Conservation (phyloP, 169 alveolate species). For the Eimeria falciformis region DNA sequence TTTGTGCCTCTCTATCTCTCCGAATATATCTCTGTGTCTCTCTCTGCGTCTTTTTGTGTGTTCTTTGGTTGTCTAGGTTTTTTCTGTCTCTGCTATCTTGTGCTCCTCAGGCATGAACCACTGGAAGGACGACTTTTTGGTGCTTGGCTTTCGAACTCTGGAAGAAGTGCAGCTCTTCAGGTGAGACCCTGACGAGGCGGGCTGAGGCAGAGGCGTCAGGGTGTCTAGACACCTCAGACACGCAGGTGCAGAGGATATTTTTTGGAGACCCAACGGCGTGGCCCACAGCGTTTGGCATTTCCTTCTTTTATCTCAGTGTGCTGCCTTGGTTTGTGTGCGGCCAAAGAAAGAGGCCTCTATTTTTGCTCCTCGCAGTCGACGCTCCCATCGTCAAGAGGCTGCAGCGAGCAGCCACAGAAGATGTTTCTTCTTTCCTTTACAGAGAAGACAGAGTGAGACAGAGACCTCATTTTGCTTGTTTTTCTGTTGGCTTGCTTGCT, state of each 20-base stretch:
- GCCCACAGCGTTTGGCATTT: too few relatives aligned
- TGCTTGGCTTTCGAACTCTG: not conserved
- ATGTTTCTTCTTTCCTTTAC: not conserved
- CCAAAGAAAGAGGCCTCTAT: constrained; percentile 56
- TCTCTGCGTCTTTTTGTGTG: not conserved
- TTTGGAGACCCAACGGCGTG: too few relatives aligned
- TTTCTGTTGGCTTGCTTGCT: not conserved
- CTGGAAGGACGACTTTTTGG: not conserved
- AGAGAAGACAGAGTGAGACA: not conserved
- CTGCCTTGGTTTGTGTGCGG: not conserved
- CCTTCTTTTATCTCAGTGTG: too few relatives aligned
- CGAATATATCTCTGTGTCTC: not conserved
- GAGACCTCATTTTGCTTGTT: too few relatives aligned
- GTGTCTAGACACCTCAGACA: too few relatives aligned
- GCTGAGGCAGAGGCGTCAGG: too few relatives aligned
- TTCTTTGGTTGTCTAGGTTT: not conserved
- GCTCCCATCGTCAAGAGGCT: constrained; percentile 33
- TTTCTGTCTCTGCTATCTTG: not conserved
- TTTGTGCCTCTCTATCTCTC: not conserved
- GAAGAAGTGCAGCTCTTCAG: not conserved
- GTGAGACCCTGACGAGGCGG: not conserved
- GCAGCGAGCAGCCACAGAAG: not conserved
- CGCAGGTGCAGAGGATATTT: too few relatives aligned
- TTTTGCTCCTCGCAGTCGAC: constrained; percentile 59
- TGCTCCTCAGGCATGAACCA: not conserved